A percentile compares a stretch with the other conserved stretches of the same genome.
Conservation (phyloP, 2,329 filamentous ascomycete species). For the Nemania diffusa region DNA sequence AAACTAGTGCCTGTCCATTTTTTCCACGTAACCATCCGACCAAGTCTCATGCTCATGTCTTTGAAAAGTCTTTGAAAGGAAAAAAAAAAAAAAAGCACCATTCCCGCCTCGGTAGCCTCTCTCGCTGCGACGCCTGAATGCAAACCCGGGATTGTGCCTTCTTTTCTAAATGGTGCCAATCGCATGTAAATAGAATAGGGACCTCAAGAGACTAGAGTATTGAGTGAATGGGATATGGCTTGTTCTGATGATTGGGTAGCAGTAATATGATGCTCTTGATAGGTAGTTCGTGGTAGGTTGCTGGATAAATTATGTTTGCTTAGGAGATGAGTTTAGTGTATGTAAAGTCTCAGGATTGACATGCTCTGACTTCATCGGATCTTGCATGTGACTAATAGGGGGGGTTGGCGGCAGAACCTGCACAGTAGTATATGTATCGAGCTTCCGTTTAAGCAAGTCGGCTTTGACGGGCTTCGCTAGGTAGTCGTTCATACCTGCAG, state of each 20-base stretch:
- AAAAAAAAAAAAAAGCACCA: slow-evolving; percentile 3
- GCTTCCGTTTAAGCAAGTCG: slow-evolving; percentile 84
- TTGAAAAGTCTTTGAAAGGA: too few species aligned
- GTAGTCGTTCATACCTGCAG: slow-evolving; percentile 97
- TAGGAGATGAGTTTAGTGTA: slow-evolving; percentile 38
- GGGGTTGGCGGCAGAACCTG: slow-evolving; percentile 49
- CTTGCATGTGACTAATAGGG: slow-evolving; percentile 35
- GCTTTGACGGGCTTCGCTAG: slow-evolving; percentile 94
- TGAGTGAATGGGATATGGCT: slow-evolving; percentile 38
- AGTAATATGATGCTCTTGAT: slow-evolving; percentile 41
- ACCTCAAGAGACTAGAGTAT: too few species aligned
- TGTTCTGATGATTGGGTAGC: slow-evolving; percentile 39
- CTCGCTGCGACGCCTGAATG: slow-evolving; percentile 15
- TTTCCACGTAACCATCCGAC: neutral
- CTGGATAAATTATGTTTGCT: slow-evolving; percentile 34
- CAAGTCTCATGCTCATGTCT: slow-evolving; percentile 14
- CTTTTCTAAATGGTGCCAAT: slow-evolving; percentile 15
- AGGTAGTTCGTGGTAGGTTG: slow-evolving; percentile 41
- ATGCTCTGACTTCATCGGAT: slow-evolving; percentile 34
- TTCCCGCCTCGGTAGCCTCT: slow-evolving; percentile 1
- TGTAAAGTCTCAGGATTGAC: slow-evolving; percentile 33
- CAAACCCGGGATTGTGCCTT: slow-evolving; percentile 13
- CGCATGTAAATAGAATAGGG: slow-evolving; percentile 7
- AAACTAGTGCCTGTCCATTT: slow-evolving; percentile 5
- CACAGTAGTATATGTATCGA: slow-evolving; percentile 67